A percentile compares a stretch with the other conserved stretches of the same genome.
Evolutionary conservation across 2,329 filamentous ascomycete species (phyloP).

Genomic region (Aspergillus udagawae): DNA sequence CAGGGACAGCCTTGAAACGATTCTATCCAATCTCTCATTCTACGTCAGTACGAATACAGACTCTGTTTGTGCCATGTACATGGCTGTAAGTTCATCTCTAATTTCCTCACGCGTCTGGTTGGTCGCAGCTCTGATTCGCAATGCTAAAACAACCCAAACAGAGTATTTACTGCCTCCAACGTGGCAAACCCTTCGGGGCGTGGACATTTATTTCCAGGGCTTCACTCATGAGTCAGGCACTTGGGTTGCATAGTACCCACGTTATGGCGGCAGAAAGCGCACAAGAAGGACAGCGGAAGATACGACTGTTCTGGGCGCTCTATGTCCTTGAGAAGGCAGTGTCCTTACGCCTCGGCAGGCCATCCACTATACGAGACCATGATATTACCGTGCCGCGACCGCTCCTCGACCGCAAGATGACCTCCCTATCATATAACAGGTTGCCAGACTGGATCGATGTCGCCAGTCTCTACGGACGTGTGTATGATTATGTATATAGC

Average conservation of each 20-base stretch:
- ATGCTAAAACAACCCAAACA: not conserved
- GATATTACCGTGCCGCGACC: slow-evolving; percentile 7
- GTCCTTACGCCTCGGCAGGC: slow-evolving; percentile 6
- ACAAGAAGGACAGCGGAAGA: not conserved
- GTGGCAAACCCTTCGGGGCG: slow-evolving; percentile 1
- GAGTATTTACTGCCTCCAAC: slow-evolving; percentile 7
- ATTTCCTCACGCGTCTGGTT: no score
- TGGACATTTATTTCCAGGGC: slow-evolving; percentile 12
- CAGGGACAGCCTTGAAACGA: slow-evolving; percentile 10
- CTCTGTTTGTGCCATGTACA: slow-evolving; percentile 9
- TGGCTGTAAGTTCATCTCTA: slow-evolving; percentile 7
- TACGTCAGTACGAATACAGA: slow-evolving; percentile 6
- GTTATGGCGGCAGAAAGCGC: not conserved
- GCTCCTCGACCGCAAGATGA: not conserved
- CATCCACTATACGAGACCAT: slow-evolving; percentile 10
- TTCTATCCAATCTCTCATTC: slow-evolving; percentile 9
- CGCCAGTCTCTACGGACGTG: slow-evolving; percentile 9
- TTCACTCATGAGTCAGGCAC: slow-evolving; percentile 6
- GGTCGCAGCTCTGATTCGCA: not conserved
- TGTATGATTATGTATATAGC: slow-evolving; percentile 13
- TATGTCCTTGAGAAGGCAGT: slow-evolving; percentile 8
- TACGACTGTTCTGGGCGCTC: slow-evolving; percentile 7
- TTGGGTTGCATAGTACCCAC: slow-evolving; percentile 8
- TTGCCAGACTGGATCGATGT: slow-evolving; percentile 7
- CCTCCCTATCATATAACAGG: slow-evolving; percentile 3